Base-by-base conservation (phyloP, 2,329 filamentous ascomycete species). In the Fusarium verrucosum region DNA sequence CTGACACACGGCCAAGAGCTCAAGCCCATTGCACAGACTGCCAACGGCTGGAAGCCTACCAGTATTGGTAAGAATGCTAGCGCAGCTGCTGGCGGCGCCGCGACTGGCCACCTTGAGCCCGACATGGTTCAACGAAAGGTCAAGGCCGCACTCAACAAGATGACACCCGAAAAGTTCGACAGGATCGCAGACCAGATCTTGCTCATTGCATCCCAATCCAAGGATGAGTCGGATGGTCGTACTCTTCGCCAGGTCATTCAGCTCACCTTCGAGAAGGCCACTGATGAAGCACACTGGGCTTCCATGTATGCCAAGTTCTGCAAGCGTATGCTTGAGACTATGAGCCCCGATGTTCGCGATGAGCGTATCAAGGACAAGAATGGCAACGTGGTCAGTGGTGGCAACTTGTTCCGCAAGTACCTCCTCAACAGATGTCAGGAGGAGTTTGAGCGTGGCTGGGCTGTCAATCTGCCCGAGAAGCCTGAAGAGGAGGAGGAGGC, bases 301-400 rank as follows among this genome's bases (percentile, higher is more conserved):
- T 92, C 92, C 19, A 98, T 98, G 92, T 99, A 99, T 75, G 95
- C 95, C 75, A 95, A 94, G 79, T 99, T 99, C 87, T 97, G 93
- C 83, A 94, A 94, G 84, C 89, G 91, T 68, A 98, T 98, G 95
- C 84, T 98, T 61, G 91, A 96, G 77, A 94, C 87, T 62, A 98
- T 97, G 92, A 96, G 92, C 79, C 80, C 91, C 20, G 94, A 97
- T 43, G 96, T 99, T 76, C 92, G 93, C 72, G 95, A 99, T 72
- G 94, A 97, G 81, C 94, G 89, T 63, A 96, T 99, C 78, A 89
- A 88, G 69, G 95, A 99, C 82, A 96, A 92, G 85, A 87, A 86
- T 62, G 92, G 92, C 70, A 89, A 94, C 57, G 87, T 96, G 54
- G 94, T 98, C 68, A 92, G 90, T 68, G 95, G 95, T 71, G 95